Evolutionary conservation across 192 early-diverging fungal species (phyloP).

Genomic region (Mortierella alpina): DNA sequence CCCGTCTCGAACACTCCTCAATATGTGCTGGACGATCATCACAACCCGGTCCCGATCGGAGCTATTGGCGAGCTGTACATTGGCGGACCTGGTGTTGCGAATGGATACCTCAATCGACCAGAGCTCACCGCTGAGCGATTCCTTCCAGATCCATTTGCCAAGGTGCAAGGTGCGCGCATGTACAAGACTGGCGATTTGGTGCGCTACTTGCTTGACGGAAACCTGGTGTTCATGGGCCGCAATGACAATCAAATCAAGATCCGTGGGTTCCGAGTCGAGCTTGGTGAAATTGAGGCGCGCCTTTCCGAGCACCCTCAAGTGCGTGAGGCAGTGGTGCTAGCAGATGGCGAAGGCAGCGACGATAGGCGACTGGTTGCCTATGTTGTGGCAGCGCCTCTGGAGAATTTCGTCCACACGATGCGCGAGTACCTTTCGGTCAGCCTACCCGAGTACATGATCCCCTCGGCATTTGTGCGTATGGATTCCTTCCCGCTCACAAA

Average conservation of each 20-base stretch:
- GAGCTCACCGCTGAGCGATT: conserved; percentile 50
- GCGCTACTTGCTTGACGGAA: conserved; percentile 31
- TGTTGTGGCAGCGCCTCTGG: conserved; percentile 51
- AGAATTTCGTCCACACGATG: too few relatives aligned
- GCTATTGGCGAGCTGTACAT: conserved; percentile 52
- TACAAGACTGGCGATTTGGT: conserved; percentile 50
- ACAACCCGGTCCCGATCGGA: conserved; percentile 37
- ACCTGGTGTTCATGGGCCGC: conserved; percentile 45
- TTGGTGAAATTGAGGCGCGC: conserved; percentile 39
- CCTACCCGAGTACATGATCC: conserved; percentile 75
- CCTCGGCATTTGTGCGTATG: conserved; percentile 39
- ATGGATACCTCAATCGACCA: conserved; percentile 48
- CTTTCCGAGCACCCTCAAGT: conserved; percentile 30
- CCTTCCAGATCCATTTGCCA: conserved; percentile 46
- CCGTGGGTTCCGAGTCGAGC: conserved; percentile 49
- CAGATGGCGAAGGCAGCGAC: conserved; percentile 49
- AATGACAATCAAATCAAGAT: conserved; percentile 54
- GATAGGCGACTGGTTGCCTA: conserved; percentile 69
- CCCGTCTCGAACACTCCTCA: conserved; percentile 10
- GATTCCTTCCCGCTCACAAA: conserved; percentile 28
- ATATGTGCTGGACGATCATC: conserved; percentile 38
- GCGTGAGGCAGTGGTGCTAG: conserved; percentile 25
- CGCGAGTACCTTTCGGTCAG: conserved; percentile 56
- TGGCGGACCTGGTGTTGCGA: conserved; percentile 47
- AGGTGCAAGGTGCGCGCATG: conserved; percentile 5